Conservation (phyloP, 2,329 filamentous ascomycete genomes). For the Aspergillus neotritici region DNA sequence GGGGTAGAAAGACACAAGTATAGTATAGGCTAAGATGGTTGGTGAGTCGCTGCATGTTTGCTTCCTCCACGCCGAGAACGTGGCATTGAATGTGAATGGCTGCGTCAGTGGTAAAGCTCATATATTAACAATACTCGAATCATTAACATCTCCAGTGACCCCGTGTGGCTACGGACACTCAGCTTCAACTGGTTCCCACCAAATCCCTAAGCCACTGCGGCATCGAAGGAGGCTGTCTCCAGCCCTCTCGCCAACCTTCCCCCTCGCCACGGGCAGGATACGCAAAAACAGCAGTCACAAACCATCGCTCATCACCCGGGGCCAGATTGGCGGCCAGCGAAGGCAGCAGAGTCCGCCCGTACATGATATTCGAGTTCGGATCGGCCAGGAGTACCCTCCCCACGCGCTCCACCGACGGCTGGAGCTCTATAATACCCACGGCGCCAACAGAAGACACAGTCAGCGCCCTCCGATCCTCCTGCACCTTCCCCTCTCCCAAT, state of each 20-base stretch:
- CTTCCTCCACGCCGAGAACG: too few species aligned
- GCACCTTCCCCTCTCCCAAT: slow-evolving; percentile 40
- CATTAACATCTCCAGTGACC: background rate
- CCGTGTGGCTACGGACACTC: background rate
- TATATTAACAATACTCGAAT: too few species aligned
- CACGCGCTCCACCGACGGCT: slow-evolving; percentile 35
- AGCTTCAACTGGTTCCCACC: slow-evolving; percentile 32
- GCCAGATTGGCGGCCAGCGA: slow-evolving; percentile 59
- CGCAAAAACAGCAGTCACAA: slow-evolving; percentile 66
- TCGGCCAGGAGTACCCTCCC: slow-evolving; percentile 69
- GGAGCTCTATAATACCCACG: slow-evolving; percentile 47
- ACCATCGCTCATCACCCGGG: slow-evolving; percentile 57
- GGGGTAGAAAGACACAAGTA: too few species aligned
- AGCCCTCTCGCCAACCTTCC: slow-evolving; percentile 54
- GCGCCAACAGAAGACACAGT: slow-evolving; percentile 47
- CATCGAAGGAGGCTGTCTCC: slow-evolving; percentile 54
- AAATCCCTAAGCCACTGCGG: slow-evolving; percentile 57
- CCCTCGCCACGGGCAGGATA: slow-evolving; percentile 49
- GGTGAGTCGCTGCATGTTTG: too few species aligned
- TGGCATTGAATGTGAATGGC: too few species aligned
- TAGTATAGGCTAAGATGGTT: too few species aligned
- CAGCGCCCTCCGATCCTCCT: slow-evolving; percentile 31
- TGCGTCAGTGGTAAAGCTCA: too few species aligned
- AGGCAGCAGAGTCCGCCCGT: slow-evolving; percentile 66
- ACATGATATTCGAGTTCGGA: slow-evolving; percentile 71